Evolutionary conservation across 2,329 filamentous ascomycete genomes (phyloP).

Genomic region (Microsporum canis): DNA sequence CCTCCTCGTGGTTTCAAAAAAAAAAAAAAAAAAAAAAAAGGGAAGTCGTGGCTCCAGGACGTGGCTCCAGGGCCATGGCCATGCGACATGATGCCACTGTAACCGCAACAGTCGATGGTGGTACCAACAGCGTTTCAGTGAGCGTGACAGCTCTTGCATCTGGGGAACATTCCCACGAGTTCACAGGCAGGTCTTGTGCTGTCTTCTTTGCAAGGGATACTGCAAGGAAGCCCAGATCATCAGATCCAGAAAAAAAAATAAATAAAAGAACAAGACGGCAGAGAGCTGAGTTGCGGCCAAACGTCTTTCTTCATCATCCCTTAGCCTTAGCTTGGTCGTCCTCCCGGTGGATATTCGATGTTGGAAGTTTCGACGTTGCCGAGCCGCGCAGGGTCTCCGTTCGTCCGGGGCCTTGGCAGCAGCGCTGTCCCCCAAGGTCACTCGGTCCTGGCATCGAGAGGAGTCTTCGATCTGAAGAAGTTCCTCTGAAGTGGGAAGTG

Average conservation of each 20-base stretch:
- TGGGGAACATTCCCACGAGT: background rate
- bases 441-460: background rate
- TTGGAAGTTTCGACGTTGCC: constrained; percentile 5
- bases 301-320: background rate
- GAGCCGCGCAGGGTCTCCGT: constrained; percentile 8
- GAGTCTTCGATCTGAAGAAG: no score
- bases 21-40: background rate
- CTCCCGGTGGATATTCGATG: background rate
- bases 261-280: background rate
- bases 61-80: background rate
- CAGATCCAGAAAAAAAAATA: background rate
- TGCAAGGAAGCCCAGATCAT: constrained; percentile 4
- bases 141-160: constrained; percentile 5
- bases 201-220: background rate
- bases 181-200: background rate
- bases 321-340: background rate
- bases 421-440: constrained; percentile 1
- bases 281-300: constrained; percentile 2
- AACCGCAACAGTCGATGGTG: constrained; percentile 12
- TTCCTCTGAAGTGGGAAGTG: no score
- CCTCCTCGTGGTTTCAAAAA: constrained; percentile 1
- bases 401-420: constrained; percentile 9
- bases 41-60: background rate
- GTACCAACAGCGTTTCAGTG: constrained; percentile 9
- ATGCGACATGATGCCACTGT: constrained; percentile 8